These are phyloP conservation scores for Ceratobasidium sp. DNA, from an alignment of 1,284 basidiomycete species.

Conservation along the genomic window DNA sequence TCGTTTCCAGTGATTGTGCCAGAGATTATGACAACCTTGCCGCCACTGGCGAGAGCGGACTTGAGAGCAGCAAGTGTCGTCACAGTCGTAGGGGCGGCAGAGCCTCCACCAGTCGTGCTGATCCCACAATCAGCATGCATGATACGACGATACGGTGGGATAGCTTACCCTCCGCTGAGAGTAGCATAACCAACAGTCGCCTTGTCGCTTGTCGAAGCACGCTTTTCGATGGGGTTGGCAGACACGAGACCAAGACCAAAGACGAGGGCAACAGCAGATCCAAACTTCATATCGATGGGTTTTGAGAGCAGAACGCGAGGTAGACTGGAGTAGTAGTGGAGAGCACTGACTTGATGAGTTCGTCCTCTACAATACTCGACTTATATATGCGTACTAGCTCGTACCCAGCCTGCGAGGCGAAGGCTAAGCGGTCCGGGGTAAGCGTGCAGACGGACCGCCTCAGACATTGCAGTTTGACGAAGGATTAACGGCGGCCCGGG, in stretches of 20 bases:
- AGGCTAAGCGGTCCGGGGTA: slow-evolving; percentile 11
- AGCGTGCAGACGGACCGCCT: slow-evolving; percentile 16
- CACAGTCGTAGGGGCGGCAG: slow-evolving; percentile 55
- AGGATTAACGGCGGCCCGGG: no score
- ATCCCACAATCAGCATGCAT: neutral
- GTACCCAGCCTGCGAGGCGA: no score
- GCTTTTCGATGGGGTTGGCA: slow-evolving; percentile 41
- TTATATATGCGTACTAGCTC: no score
- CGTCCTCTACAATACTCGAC: neutral
- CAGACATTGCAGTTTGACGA: no score
- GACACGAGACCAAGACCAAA: slow-evolving; percentile 25
- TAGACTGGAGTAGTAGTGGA: neutral
- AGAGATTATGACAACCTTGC: slow-evolving; percentile 64
- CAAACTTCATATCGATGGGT: slow-evolving; percentile 28
- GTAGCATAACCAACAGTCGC: neutral
- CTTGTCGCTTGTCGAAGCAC: slow-evolving; percentile 19
- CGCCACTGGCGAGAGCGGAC: slow-evolving; percentile 59
- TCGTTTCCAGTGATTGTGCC: slow-evolving; percentile 63
- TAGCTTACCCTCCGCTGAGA: slow-evolving; percentile 28
- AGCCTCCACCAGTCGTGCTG: slow-evolving; percentile 13
- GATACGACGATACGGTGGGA: no score
- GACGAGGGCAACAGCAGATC: slow-evolving; percentile 18
- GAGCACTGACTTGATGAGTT: neutral
- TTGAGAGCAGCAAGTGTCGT: slow-evolving; percentile 62
- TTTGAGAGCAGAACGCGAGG: slow-evolving; percentile 2